Evolutionary conservation across 2,329 filamentous ascomycete species (phyloP), one percentile per base, ranked within the genome.

Genomic region (Trichophyton benhamiae): DNA sequence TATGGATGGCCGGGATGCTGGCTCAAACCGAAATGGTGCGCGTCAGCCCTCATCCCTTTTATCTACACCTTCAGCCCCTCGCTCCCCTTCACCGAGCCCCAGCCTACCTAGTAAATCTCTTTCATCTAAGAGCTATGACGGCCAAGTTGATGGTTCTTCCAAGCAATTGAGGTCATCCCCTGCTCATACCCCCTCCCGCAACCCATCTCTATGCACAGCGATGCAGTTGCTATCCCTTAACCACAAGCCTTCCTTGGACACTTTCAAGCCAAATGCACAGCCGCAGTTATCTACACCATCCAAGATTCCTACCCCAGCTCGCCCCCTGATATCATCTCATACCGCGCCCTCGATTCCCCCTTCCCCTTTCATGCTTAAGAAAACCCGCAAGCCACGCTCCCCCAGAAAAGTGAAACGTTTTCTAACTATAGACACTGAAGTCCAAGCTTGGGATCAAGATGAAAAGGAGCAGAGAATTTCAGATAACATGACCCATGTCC

Each of bases 381-480:
- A 62, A 44, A 60, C 60, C 46, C 42, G 59, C 61, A 57, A 62
- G 15, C 60, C 58, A 57, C 57, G 73, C 66, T 63, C 66, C 66
- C 64, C 69, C 64, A 53, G 67, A 67, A 71, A 71, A 57, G 80
- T 82, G 66, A 72, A 71, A 13, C 68, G 71, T 1, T 91, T 81
- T 78, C 78, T 92, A 69, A 86, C 82, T 66, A 87, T 85, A 77
- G 77, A 86, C 79, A 89, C 91, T 85, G 87, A 89, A 80, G 76
- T 74, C 75, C 77, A 82, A 89, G 87, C 82, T 85, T 87, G 89
- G 80, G 76, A 74, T 75, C 77, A 82, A 89, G 87, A 82, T 15
- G 57, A 44, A 69, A 92, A 87, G 82, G 90, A 53, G 11, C 49
- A 53, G 13, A 53, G 22, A 30, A 53, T 53, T 13, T 53, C 49